A percentile compares a stretch with the other conserved stretches of the same genome.
Conservation (phyloP, 2,329 filamentous ascomycete genomes). For the Aspergillus sp. region DNA sequence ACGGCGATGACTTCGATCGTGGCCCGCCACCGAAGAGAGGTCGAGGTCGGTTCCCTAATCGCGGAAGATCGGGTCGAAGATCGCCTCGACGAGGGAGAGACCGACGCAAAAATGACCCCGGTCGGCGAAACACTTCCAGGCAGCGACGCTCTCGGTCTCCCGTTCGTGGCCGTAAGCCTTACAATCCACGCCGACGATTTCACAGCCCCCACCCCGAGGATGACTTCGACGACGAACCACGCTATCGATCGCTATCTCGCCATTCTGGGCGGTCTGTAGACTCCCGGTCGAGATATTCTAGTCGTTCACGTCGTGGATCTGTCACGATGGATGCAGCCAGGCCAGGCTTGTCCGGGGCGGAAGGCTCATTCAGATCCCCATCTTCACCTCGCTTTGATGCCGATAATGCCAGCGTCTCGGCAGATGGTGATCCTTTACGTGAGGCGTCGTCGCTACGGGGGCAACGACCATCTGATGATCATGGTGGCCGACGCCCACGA, state of each 20-base stretch:
- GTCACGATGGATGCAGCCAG: slow-evolving; percentile 27
- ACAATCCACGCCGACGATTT: slow-evolving; percentile 26
- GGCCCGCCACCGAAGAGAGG: slow-evolving; percentile 36
- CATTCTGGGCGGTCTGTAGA: slow-evolving; percentile 31
- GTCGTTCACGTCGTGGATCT: slow-evolving; percentile 22
- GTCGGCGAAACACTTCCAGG: slow-evolving; percentile 26
- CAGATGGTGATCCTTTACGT: slow-evolving; percentile 31
- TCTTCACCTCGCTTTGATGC: slow-evolving; percentile 37
- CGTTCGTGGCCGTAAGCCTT: slow-evolving; percentile 23
- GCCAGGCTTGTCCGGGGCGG: slow-evolving; percentile 28
- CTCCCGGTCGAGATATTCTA: slow-evolving; percentile 34
- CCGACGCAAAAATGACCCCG: slow-evolving; percentile 29
- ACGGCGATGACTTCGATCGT: slow-evolving; percentile 38
- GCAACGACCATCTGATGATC: slow-evolving; percentile 32
- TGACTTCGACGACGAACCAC: slow-evolving; percentile 25
- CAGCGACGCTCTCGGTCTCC: slow-evolving; percentile 34
- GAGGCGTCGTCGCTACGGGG: slow-evolving; percentile 35
- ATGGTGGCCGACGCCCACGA: slow-evolving; percentile 30
- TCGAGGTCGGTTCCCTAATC: slow-evolving; percentile 33
- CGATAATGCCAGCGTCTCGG: slow-evolving; percentile 26
- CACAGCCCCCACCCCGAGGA: slow-evolving; percentile 26
- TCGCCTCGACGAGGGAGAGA: slow-evolving; percentile 36
- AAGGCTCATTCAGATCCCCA: slow-evolving; percentile 28
- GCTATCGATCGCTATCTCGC: slow-evolving; percentile 34
- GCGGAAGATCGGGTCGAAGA: slow-evolving; percentile 31